phyloP scores from a whole-genome alignment of 78 protist genomes.

The Chrysochromulina parva region DNA sequence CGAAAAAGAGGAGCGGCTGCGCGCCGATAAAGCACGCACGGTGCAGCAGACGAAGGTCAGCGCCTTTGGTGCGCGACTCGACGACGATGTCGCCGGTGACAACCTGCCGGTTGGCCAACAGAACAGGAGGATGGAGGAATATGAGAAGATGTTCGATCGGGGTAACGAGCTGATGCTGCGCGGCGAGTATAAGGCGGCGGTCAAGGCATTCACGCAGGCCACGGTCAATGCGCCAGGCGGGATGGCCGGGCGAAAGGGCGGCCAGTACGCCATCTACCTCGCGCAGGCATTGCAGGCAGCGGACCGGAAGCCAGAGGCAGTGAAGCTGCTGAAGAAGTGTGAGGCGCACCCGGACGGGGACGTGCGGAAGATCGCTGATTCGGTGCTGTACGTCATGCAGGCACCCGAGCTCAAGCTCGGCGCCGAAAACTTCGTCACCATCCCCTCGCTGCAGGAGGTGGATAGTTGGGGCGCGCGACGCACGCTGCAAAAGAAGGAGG shows the following conservation, averaged over 20 bases:
- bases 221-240: neutral
- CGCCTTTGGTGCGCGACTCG: neutral
- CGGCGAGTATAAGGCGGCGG: neutral
- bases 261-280: slow-evolving; percentile 2
- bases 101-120: neutral
- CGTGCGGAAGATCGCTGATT: slow-evolving; percentile 5
- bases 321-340: neutral
- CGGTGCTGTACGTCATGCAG: neutral
- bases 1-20: no score
- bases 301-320: neutral
- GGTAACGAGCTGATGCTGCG: neutral
- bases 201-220: neutral
- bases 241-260: neutral
- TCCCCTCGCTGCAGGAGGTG: neutral
- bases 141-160: neutral
- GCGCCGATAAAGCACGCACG: neutral
- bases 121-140: neutral
- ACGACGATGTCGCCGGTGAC: neutral
- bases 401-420: slow-evolving; percentile 23
- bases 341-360: neutral
- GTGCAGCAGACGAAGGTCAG: neutral
- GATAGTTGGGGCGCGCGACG: neutral
- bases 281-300: slow-evolving; percentile 18
- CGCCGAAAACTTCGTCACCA: neutral
- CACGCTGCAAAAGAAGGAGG: no score